Conservation (phyloP, 2,329 filamentous ascomycete species). For the Colletotrichum truncatum region DNA sequence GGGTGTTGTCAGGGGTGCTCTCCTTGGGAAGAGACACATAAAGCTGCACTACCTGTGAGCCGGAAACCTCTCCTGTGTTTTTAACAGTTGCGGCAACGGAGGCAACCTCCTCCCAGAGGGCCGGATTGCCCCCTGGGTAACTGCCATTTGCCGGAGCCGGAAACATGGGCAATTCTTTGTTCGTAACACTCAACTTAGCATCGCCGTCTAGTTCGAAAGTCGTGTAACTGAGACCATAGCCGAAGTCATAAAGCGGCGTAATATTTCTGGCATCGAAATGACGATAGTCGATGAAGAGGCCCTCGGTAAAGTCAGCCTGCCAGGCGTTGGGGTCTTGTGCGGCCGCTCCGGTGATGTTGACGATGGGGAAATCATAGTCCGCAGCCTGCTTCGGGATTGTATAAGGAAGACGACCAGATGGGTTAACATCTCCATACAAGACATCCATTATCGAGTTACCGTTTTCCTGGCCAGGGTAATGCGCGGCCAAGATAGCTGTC, state of each 20-base stretch:
- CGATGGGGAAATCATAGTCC: slow-evolving; percentile 78
- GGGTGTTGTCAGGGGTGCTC: too few relatives aligned
- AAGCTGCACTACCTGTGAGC: slow-evolving; percentile 75
- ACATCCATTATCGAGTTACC: slow-evolving; percentile 57
- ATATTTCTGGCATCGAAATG: slow-evolving; percentile 79
- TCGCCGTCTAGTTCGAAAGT: slow-evolving; percentile 63
- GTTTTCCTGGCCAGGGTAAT: slow-evolving; percentile 64
- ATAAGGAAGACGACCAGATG: slow-evolving; percentile 78
- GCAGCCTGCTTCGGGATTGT: slow-evolving; percentile 72
- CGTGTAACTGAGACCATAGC: slow-evolving; percentile 81
- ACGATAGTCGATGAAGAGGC: slow-evolving; percentile 83
- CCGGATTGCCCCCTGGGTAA: slow-evolving; percentile 54
- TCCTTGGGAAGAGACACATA: too few relatives aligned
- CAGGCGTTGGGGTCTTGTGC: too few relatives aligned
- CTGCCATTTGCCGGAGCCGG: slow-evolving; percentile 46
- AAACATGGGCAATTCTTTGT: slow-evolving; percentile 51
- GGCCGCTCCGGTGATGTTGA: too few relatives aligned
- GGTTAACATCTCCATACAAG: slow-evolving; percentile 56
- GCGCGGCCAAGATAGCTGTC: slow-evolving; percentile 62
- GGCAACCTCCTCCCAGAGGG: slow-evolving; percentile 55
- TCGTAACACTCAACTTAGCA: slow-evolving; percentile 66
- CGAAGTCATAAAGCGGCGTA: slow-evolving; percentile 79
- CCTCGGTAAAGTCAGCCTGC: slow-evolving; percentile 83
- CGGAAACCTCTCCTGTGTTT: slow-evolving; percentile 69
- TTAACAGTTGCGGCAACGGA: slow-evolving; percentile 67